Conservation (phyloP, 23 red algal genomes). For the Agarophyton chilense region DNA sequence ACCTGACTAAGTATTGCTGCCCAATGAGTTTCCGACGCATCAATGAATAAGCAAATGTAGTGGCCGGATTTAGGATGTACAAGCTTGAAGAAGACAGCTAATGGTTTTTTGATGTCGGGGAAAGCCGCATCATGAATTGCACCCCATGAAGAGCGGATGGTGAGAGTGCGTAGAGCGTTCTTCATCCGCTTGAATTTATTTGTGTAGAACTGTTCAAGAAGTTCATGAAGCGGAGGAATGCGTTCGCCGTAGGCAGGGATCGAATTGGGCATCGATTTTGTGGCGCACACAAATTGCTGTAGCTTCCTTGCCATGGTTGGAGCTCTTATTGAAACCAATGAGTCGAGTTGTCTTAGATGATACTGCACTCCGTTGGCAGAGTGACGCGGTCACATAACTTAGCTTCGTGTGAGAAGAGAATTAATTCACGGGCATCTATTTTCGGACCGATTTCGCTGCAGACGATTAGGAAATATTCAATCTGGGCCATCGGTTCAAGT, state of each 20-base stretch:
- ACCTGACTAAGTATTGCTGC: slow-evolving; percentile 23
- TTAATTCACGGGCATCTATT: too few relatives aligned
- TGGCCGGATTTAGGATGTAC: not conserved
- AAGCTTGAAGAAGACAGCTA: slow-evolving; percentile 24
- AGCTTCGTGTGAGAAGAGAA: too few relatives aligned
- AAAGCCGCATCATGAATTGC: slow-evolving; percentile 33
- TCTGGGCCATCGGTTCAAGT: not conserved
- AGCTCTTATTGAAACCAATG: not conserved
- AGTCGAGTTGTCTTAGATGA: not conserved
- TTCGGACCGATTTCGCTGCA: not conserved
- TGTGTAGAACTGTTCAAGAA: slow-evolving; percentile 19
- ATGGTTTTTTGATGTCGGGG: slow-evolving; percentile 37
- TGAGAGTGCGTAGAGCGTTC: not conserved
- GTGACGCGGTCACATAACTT: not conserved
- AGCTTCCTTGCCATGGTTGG: not conserved
- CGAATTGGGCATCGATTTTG: slow-evolving; percentile 6
- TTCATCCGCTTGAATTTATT: slow-evolving; percentile 12
- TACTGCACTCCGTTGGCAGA: not conserved
- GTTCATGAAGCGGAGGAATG: not conserved
- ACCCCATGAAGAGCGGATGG: not conserved
- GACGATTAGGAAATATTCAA: not conserved
- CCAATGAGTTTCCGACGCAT: slow-evolving; percentile 43
- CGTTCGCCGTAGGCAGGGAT: slow-evolving; percentile 3
- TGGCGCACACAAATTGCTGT: slow-evolving; percentile 26
- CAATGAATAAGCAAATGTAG: not conserved